Base-by-base conservation (phyloP, 192 early-diverging fungal species). In the Helicostylum pulchrum region DNA sequence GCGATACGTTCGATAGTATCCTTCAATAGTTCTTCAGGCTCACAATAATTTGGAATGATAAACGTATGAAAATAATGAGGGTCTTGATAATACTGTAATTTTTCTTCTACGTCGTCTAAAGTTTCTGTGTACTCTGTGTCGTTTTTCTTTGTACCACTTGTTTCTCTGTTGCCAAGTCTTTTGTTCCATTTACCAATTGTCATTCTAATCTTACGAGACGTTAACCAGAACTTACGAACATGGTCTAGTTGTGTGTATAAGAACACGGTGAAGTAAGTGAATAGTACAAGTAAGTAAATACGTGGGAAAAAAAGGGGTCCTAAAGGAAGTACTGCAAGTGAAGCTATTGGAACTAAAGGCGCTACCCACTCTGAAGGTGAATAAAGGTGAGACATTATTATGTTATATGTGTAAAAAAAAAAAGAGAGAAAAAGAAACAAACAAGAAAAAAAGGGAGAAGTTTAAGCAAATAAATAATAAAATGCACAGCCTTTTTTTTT, bases 21-120 rank as follows among this genome's bases (percentile, higher is more conserved):
- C 62, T 79, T 82, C 21, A 91, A 67, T 47, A 88, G 80, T 5
- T 84, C 85, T 68, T 87, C 73, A 23, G 81, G 79, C 70, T 91
- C 89, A 60, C 80, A 75, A 68, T 90, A 91, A 67, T 88, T 86
- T 30, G 89, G 89, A 52, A 91, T 76, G 63, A 91, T 81, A 70
- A 91, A 76, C 46, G 87, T 71, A 73, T 91, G 85, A 32, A 78
- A 65, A 53, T 85, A 75, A 32, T 59, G 10, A 46, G 56, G 58
- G 5, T 20, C 23, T 39, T 39, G 36, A 39, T 39, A 39, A 4
- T 39, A 39, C 9, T 39, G 36, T 21, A 45, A 23, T 59, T 42
- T 36, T 21, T 45, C 46, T 34, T 65, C 54, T 65, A 71, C 55
- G 2, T 61, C 45, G 20, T 59, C 57, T 44, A 21, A 43, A 26